phyloP scores from a whole-genome alignment of 1,284 basidiomycete species.

The Pseudozyma hubeiensis region DNA sequence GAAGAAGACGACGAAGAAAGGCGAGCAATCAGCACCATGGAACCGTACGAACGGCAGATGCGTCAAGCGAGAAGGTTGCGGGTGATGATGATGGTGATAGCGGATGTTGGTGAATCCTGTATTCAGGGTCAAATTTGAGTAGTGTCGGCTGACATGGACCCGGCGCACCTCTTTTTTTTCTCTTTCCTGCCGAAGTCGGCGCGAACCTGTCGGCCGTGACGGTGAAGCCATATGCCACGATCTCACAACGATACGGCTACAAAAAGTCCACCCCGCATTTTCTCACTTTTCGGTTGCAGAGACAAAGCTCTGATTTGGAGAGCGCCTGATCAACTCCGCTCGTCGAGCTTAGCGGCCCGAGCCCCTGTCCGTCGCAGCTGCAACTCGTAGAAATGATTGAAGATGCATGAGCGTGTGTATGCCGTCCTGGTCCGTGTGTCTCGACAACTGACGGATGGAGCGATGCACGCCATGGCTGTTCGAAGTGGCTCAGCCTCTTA shows the following conservation, averaged over 20 bases:
- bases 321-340: not conserved
- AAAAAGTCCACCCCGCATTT: constrained; percentile 4
- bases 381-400: no score
- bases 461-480: no score
- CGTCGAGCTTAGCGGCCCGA: not conserved
- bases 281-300: not conserved
- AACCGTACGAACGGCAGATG: constrained; percentile 19
- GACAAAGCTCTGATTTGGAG: not conserved
- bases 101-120: not conserved
- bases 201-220: constrained; percentile 4
- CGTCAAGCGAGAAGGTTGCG: not conserved
- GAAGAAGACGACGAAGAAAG: constrained; percentile 1
- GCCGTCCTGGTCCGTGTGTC: no score
- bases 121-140: not conserved
- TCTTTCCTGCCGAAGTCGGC: not conserved
- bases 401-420: no score
- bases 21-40: constrained; percentile 31
- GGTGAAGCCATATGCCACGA: not conserved
- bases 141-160: constrained; percentile 36
- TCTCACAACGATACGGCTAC: no score
- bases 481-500: no score
- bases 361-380: not conserved
- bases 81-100: constrained; percentile 6
- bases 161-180: constrained; percentile 4
- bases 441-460: no score